Base-by-base conservation (phyloP, 208 protist genomes). In the Zelonia costaricensis region DNA sequence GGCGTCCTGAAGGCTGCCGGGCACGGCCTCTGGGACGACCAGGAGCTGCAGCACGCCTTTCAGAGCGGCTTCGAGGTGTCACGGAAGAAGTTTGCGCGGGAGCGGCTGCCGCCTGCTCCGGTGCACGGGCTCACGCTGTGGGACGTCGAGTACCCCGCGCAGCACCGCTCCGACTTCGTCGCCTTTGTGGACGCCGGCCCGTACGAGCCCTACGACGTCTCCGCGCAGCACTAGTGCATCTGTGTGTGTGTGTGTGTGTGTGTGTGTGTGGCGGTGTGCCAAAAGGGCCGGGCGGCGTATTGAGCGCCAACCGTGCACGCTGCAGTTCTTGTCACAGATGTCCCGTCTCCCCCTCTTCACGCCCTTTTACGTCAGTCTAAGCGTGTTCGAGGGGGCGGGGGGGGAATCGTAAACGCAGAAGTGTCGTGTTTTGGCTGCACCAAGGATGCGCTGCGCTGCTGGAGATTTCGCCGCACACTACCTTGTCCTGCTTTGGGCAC, bases 81-180 rank as follows among this genome's bases (percentile, higher is more conserved):
- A 36, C 82, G 84, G n/a, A 82, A 78, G 61, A 76, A 78, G 30
- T 90, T 89, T 42, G 54, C 72, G 54, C 81, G 84, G 0, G 82
- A 91, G 61, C 70, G 86, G 27, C 74, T 92, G 23, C 81, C 90
- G 1, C 56, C 86, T 4, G 90, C 90, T 0, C 90, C 90, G 22
- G 84, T 79, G 16, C 75, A 92, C 62, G 90, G 90, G 0, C 72
- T 95, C 18, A 93, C 90, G 6, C 66, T 95, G 31, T 95, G 90
- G 87, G 90, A 95, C 51, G 83, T 95, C 20, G 79, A 91, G 56
- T 95, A 93, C 67, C 84, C 83, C 2, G 31, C 27, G 30, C 66
- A 90, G 67, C 78, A 89, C 70, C 54, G 54, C 7, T 76, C 81
- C 28, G 85, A 92, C 66, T 80, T 62, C 38, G 83, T 92, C 40